These are phyloP conservation scores for Globisporangium cylindrosporum DNA, from an alignment of 352 stramenopile species.

Conservation along the genomic window DNA sequence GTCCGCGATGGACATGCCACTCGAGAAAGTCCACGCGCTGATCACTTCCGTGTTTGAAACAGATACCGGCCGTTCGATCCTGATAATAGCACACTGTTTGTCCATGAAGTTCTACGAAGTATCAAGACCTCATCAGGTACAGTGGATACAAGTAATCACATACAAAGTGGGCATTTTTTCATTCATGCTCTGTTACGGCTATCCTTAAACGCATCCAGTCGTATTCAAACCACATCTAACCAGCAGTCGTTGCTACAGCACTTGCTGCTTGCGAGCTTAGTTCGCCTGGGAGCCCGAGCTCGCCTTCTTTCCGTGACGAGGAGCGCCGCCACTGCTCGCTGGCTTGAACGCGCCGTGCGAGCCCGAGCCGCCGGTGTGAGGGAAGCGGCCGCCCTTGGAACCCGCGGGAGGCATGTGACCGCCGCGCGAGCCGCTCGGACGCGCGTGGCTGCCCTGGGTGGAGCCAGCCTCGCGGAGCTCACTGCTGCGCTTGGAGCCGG, in stretches of 20 bases:
- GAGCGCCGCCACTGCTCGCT: neutral
- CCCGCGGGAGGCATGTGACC: neutral
- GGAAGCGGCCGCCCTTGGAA: slow-evolving; percentile 7
- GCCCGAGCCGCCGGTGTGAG: neutral
- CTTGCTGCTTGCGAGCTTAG: neutral
- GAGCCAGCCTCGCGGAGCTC: too few relatives aligned
- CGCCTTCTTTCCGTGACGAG: slow-evolving; percentile 5
- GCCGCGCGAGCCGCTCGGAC: too few relatives aligned
- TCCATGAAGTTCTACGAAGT: too few relatives aligned
- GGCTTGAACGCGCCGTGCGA: neutral
- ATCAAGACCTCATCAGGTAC: too few relatives aligned
- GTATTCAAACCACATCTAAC: neutral
- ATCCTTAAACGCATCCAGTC: neutral
- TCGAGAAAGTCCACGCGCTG: neutral
- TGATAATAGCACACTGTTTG: too few relatives aligned
- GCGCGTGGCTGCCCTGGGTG: too few relatives aligned
- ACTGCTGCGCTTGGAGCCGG: too few relatives aligned
- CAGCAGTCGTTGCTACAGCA: neutral
- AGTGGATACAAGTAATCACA: too few relatives aligned
- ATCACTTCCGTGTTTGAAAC: neutral
- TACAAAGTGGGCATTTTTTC: too few relatives aligned
- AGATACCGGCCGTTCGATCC: too few relatives aligned
- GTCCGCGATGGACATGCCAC: neutral
- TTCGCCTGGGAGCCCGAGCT: slow-evolving; percentile 6
- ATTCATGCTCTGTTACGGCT: too few relatives aligned